These are phyloP conservation scores for Cyberlindnera americana DNA, from an alignment of 805 yeast genomes.

Conservation along the genomic window DNA sequence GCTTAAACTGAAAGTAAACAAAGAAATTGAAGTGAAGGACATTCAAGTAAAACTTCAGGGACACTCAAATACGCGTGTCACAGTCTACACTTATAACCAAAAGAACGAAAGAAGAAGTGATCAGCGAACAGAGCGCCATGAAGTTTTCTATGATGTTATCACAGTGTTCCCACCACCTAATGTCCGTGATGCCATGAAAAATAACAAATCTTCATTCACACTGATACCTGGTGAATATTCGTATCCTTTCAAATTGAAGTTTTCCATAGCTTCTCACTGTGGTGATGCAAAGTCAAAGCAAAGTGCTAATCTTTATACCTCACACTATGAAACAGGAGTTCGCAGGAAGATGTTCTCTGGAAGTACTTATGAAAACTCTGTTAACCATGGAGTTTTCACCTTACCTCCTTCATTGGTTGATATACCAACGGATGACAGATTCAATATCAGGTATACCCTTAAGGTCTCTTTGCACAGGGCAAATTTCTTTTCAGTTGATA, in stretches of 20 bases:
- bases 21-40: slow-evolving; percentile 40
- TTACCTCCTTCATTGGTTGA: slow-evolving; percentile 6
- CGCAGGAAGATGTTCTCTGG: neutral
- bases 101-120: slow-evolving; percentile 9
- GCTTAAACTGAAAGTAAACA: slow-evolving; percentile 14
- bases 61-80: slow-evolving; percentile 37
- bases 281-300: slow-evolving; percentile 13
- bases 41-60: slow-evolving; percentile 55
- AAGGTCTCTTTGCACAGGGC: slow-evolving; percentile 15
- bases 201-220: slow-evolving; percentile 28
- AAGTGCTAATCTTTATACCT: slow-evolving; percentile 16
- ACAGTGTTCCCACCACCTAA: slow-evolving; percentile 53
- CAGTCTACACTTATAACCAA: slow-evolving; percentile 15
- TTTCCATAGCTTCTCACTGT: slow-evolving; percentile 32
- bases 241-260: slow-evolving; percentile 38
- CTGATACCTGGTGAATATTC: slow-evolving; percentile 44
- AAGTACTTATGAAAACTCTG: neutral
- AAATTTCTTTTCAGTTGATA: slow-evolving; percentile 11
- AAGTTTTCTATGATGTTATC: slow-evolving; percentile 44
- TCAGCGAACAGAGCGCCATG: slow-evolving; percentile 30
- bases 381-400: neutral
- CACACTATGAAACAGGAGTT: slow-evolving; percentile 14
- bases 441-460: slow-evolving; percentile 6
- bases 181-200: slow-evolving; percentile 39
- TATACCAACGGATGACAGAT: neutral